Base-by-base conservation (phyloP, 2,329 filamentous ascomycete genomes). In the Colletotrichum sp. region DNA sequence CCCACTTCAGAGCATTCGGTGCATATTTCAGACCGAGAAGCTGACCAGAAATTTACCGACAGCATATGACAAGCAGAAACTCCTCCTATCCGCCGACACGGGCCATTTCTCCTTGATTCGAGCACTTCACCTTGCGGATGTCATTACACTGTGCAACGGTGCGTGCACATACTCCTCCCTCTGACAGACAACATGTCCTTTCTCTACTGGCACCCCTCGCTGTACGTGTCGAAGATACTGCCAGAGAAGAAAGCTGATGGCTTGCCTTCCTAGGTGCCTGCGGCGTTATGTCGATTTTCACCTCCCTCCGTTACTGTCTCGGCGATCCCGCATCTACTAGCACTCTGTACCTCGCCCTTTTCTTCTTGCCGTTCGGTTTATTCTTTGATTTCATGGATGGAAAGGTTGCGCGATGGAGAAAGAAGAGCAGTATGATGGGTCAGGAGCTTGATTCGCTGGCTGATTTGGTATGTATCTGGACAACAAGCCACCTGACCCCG, bases 341-440 rank as follows among this genome's bases (percentile, higher is more conserved):
- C 68, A 94, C 95, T 80, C 88, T 98, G 71, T 99, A 95, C 91
- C 87, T 93, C 39, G 96, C 97, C 3, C 92, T 99, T 65, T 92
- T 89, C 6, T 95, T 98, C 85, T 94, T 99, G 85, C 96, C 96
- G 1, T 95, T 98, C 75, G 96, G 96, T 7, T 89, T 99, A 15
- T 98, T 99, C 88, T 99, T 99, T 85, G 97, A 99, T 85, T 98
- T 98, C 83, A 95, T 99, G 90, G 97, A 99, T 85, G 97, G 97
- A 83, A 97, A 96, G 84, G 96, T 99, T 72, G 97, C 97, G 78
- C 91, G 97, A 79, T 99, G 97, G 97, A 93, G 97, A 84, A 94
- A 95, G 87, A 99, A 98, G 93, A 97, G 95, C 81, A 98, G 95
- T 81, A 89, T 99, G 83, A 99, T 99, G 96, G 97, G 97, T 15